Conservation (phyloP, 2,329 filamentous ascomycete species). For the Monosporascus sp. region DNA sequence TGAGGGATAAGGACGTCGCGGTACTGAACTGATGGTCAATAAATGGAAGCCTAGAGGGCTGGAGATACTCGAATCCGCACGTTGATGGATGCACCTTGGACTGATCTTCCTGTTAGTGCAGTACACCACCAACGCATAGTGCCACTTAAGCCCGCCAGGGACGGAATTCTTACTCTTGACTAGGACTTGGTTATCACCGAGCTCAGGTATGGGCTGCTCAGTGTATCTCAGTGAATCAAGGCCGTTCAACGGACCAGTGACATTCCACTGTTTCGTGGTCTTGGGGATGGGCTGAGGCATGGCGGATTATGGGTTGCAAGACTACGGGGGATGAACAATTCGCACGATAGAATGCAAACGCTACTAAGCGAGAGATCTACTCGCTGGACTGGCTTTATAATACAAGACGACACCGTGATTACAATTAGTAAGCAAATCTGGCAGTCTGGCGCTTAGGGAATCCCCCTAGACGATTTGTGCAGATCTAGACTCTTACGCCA, state of each 20-base stretch:
- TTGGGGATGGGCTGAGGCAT: slow-evolving; percentile 7
- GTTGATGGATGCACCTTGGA: slow-evolving; percentile 15
- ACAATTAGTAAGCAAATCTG: no score
- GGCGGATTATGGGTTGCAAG: not conserved
- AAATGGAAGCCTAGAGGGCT: not conserved
- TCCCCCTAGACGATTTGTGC: no score
- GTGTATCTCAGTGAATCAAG: slow-evolving; percentile 5
- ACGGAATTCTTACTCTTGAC: slow-evolving; percentile 6
- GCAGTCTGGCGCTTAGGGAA: no score
- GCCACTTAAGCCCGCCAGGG: no score
- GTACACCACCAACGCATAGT: not conserved
- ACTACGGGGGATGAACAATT: no score
- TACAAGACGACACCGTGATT: no score
- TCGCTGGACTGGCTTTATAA: no score
- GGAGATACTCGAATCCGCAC: not conserved
- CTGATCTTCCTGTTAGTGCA: slow-evolving; percentile 2
- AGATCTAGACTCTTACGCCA: no score
- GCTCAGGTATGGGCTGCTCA: slow-evolving; percentile 6
- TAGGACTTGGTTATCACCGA: slow-evolving; percentile 15
- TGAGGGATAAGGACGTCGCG: slow-evolving; percentile 4
- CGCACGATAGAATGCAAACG: no score
- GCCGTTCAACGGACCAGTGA: slow-evolving; percentile 5
- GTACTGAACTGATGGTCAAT: slow-evolving; percentile 1
- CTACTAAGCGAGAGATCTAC: no score
- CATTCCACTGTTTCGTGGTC: slow-evolving; percentile 10